phyloP scores from a whole-genome alignment of 192 early-diverging fungal genomes.

The Dissophora globulifera region DNA sequence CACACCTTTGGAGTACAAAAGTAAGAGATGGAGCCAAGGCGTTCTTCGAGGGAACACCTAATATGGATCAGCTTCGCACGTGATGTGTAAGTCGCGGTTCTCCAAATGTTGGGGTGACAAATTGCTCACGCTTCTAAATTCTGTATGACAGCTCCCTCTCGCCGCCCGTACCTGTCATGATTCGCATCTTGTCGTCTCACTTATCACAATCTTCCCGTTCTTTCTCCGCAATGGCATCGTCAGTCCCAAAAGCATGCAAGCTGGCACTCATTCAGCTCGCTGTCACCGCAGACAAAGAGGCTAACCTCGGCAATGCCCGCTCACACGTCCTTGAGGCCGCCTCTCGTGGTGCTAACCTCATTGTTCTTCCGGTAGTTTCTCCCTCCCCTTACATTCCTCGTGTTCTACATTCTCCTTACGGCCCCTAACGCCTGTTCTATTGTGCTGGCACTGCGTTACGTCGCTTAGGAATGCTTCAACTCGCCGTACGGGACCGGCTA shows the following conservation, averaged over 20 bases:
- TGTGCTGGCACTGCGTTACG: too few relatives aligned
- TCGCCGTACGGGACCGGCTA: slow-evolving; percentile 93
- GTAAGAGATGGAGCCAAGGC: neutral
- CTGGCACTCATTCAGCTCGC: slow-evolving; percentile 84
- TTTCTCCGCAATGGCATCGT: slow-evolving; percentile 27
- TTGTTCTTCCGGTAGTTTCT: slow-evolving; percentile 86
- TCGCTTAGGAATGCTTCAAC: slow-evolving; percentile 93
- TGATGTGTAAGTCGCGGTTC: too few relatives aligned
- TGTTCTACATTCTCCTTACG: too few relatives aligned
- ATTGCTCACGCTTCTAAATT: too few relatives aligned
- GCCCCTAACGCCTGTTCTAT: too few relatives aligned
- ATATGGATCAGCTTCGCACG: neutral
- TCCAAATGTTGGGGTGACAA: too few relatives aligned
- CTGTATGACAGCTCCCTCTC: too few relatives aligned
- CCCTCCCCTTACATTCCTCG: too few relatives aligned
- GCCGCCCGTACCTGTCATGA: too few relatives aligned
- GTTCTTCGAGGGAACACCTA: neutral
- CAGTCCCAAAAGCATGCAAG: slow-evolving; percentile 58
- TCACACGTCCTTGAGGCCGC: slow-evolving; percentile 87
- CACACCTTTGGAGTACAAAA: slow-evolving; percentile 6
- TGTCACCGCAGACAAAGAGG: slow-evolving; percentile 77
- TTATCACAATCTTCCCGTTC: slow-evolving; percentile 15
- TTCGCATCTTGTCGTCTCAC: slow-evolving; percentile 16
- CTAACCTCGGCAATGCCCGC: slow-evolving; percentile 84
- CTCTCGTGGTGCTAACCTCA: slow-evolving; percentile 83